Evolutionary conservation across 306 rosid species (phyloP).

Genomic region (Clitoria ternatea): DNA sequence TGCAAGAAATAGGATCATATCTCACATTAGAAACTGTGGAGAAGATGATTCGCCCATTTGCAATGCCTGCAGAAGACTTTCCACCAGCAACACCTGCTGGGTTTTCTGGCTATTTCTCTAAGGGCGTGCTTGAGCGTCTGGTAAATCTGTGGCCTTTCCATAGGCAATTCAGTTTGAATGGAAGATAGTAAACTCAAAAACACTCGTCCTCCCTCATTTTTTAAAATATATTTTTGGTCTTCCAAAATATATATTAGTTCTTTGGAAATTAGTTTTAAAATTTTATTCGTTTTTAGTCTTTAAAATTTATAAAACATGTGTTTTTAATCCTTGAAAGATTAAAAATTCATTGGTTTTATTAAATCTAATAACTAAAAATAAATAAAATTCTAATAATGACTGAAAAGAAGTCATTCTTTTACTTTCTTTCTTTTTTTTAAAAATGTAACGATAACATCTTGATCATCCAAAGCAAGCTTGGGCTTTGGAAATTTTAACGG

Average conservation of each 20-base stretch:
- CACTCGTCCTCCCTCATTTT: background rate
- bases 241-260: background rate
- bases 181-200: slow-evolving; percentile 38
- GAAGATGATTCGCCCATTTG: slow-evolving; percentile 87
- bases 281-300: background rate
- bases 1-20: slow-evolving; percentile 79
- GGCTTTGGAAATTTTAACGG: slow-evolving; percentile 10
- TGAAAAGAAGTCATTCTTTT: no score
- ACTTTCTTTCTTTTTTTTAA: background rate
- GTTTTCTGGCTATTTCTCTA: slow-evolving; percentile 89
- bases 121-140: slow-evolving; percentile 89
- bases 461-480: slow-evolving; percentile 31
- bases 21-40: slow-evolving; percentile 88
- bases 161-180: slow-evolving; percentile 45
- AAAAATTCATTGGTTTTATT: background rate
- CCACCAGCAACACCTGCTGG: slow-evolving; percentile 80
- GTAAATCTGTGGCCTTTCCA: slow-evolving; percentile 97
- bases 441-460: background rate
- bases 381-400: background rate
- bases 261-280: background rate
- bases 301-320: background rate
- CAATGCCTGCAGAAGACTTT: slow-evolving; percentile 99
- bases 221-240: background rate
- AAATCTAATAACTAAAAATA: background rate
- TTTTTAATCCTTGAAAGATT: background rate